Evolutionary conservation across 768 basidiomycete genomes (phyloP).

Genomic region (Leccinum fibrillosum): DNA sequence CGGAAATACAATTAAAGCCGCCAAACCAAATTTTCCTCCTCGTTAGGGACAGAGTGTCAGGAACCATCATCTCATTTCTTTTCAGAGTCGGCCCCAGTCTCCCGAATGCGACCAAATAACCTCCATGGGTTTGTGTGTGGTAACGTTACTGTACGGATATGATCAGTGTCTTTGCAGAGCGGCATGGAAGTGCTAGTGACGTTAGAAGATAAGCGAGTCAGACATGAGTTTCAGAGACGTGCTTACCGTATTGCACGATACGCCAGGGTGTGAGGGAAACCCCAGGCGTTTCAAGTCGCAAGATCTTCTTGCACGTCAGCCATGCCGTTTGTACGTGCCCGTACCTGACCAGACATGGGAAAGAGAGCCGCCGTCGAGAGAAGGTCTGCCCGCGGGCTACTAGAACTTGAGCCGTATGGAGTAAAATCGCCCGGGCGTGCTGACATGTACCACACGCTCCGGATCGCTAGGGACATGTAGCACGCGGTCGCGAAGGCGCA

Average conservation of each 20-base stretch:
- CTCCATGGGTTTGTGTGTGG: neutral
- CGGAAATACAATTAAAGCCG: neutral
- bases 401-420: neutral
- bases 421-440: neutral
- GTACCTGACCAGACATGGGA: conserved; percentile 3
- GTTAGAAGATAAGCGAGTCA: conserved; percentile 15
- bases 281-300: conserved; percentile 14
- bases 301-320: neutral
- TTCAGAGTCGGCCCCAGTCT: neutral
- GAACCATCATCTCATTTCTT: neutral
- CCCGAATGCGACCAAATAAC: neutral
- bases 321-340: neutral
- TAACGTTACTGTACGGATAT: neutral
- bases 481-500: conserved; percentile 1
- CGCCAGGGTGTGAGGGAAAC: neutral
- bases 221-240: conserved; percentile 7
- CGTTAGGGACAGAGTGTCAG: neutral
- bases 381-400: neutral
- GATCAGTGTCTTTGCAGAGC: neutral
- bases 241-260: neutral
- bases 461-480: neutral
- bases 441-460: neutral
- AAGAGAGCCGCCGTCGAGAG: neutral
- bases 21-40: neutral
- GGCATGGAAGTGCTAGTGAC: conserved; percentile 8